phyloP scores from a whole-genome alignment of 164 flowering plant species.

The Amborella trichopoda region DNA sequence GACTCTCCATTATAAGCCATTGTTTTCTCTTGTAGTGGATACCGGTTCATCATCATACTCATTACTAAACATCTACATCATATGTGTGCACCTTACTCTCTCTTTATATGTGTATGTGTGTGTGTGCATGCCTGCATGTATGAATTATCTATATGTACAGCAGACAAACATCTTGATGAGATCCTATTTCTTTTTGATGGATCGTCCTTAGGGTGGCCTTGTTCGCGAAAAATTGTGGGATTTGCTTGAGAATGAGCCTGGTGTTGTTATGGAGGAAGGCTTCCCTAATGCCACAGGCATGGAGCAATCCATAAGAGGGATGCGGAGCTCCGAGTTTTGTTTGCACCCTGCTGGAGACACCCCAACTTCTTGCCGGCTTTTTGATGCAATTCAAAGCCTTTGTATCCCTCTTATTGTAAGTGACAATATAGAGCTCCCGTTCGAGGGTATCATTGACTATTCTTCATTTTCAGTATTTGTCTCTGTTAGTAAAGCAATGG shows the following conservation, averaged over 20 bases:
- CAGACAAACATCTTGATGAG: too few species aligned
- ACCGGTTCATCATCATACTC: too few species aligned
- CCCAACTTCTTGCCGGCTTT: constrained; percentile 90
- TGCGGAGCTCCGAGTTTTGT: constrained; percentile 86
- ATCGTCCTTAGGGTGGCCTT: constrained; percentile 84
- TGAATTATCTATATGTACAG: too few species aligned
- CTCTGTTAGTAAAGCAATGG: constrained; percentile 55
- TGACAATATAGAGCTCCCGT: constrained; percentile 85
- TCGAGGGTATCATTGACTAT: constrained; percentile 83
- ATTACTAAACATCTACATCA: too few species aligned
- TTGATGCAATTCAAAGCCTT: constrained; percentile 89
- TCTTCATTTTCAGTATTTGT: constrained; percentile 74
- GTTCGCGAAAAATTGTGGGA: constrained; percentile 88
- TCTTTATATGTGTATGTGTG: too few species aligned
- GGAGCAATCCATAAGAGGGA: constrained; percentile 87
- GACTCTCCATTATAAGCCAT: too few species aligned
- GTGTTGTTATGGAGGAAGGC: constrained; percentile 88
- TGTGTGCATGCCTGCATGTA: too few species aligned
- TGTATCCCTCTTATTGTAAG: constrained; percentile 94
- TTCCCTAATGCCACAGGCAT: constrained; percentile 92
- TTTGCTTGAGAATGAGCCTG: constrained; percentile 49
- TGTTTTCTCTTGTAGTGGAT: too few species aligned
- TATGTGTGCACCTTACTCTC: too few species aligned
- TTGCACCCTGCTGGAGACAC: constrained; percentile 98
- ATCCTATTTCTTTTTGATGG: background rate